Evolutionary conservation across 768 basidiomycete species (phyloP), one percentile per base, ranked within the genome.

Genomic region (Lactarius pseudohatsudake): DNA sequence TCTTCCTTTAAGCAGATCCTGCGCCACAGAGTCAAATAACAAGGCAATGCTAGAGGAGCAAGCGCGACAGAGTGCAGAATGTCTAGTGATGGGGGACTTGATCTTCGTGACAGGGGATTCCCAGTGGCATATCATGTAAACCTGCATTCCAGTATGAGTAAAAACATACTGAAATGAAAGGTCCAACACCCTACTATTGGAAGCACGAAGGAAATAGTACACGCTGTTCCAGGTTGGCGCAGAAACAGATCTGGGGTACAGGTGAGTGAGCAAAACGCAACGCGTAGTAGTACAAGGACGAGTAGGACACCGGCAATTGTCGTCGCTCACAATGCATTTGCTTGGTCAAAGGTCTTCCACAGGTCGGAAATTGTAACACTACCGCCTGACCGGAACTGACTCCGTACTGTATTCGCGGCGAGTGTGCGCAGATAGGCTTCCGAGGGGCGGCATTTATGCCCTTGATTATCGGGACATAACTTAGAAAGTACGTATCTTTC

Each of bases 191-290:
- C 36, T 38, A 38, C 76, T 79, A 13, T 73, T 67, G 10, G 77
- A 78, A 26, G 85, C 85, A 62, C 85, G 77, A 50, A 94, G 81
- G 79, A 91, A 92, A 22, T 40, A 16, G 38, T 83, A 87, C 57
- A 93, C 79, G 28, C 74, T 73, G 54, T 88, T 73, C 92, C 91
- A 93, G 70, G 87, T 90, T 57, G 92, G 91, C 58, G 83, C 76
- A 20, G 89, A 88, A 20, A 92, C 85, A 34, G 86, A 20, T 41
- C 59, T 60, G 26, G 36, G 45, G 28, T 40, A 11, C 38, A 40
- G 4, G 38, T 40, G 38, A 15, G 38, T 16, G 50, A 47, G 64
- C 18, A 32, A 64, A 36, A 20, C 65, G 57, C 36, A 34, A 36
- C 50, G 80, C 86, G 40, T 77, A 90, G 5, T 32, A 32, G 90